Evolutionary conservation across 768 basidiomycete species (phyloP).

Genomic region (Boletales sp.): DNA sequence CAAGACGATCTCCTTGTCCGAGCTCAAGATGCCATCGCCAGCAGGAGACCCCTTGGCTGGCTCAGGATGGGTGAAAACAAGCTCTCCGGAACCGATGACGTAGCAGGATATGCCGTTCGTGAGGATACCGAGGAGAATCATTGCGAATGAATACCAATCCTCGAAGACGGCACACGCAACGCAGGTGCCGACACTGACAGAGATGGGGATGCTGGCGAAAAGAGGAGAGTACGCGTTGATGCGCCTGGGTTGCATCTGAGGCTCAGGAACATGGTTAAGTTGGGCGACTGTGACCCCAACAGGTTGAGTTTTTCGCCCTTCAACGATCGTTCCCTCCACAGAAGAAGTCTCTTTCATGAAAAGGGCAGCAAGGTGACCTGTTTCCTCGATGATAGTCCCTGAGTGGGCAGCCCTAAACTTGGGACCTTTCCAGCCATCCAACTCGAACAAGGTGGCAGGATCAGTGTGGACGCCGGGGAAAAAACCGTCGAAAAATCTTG

Average conservation of each 20-base stretch:
- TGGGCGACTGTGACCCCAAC: conserved; percentile 27
- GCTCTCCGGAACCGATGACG: conserved; percentile 31
- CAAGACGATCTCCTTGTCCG: conserved; percentile 25
- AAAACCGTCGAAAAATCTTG: conserved; percentile 32
- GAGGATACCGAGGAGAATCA: conserved; percentile 34
- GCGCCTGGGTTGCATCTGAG: conserved; percentile 15
- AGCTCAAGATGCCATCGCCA: conserved; percentile 30
- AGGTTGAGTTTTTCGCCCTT: conserved; percentile 23
- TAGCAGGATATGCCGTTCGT: conserved; percentile 30
- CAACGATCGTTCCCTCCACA: conserved; percentile 10
- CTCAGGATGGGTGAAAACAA: conserved; percentile 25
- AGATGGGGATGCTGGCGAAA: conserved; percentile 31
- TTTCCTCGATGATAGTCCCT: conserved; percentile 29
- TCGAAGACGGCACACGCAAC: conserved; percentile 23
- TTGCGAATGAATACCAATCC: conserved; percentile 33
- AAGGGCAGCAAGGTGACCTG: conserved; percentile 29
- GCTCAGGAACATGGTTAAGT: conserved; percentile 20
- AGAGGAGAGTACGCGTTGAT: conserved; percentile 17
- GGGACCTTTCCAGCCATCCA: conserved; percentile 31
- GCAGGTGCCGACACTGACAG: conserved; percentile 27
- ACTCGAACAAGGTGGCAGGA: conserved; percentile 30
- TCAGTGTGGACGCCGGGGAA: conserved; percentile 33
- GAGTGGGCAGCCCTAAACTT: conserved; percentile 32
- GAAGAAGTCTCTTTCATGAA: conserved; percentile 24
- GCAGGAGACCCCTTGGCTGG: conserved; percentile 23